These are phyloP conservation scores for Pestalotiopsis fici DNA, from an alignment of 2,329 filamentous ascomycete species.

Conservation along the genomic window DNA sequence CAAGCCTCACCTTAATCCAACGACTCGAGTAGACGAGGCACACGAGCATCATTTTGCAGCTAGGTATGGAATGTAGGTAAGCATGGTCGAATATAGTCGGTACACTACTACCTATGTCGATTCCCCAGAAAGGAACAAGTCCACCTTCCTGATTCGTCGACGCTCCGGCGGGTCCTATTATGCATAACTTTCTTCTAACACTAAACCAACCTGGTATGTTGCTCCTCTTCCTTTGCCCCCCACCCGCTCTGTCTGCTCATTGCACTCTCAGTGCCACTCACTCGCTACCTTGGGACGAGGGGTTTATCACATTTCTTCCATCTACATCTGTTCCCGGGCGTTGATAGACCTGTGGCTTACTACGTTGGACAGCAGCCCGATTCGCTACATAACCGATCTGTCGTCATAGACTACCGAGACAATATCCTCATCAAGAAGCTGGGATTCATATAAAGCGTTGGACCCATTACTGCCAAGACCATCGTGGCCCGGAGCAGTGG, in stretches of 20 bases:
- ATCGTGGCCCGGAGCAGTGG: neutral
- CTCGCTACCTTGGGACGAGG: neutral
- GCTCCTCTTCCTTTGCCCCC: neutral
- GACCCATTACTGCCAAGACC: conserved; percentile 1
- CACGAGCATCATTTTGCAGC: neutral
- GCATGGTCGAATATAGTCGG: too few relatives aligned
- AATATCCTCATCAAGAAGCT: conserved; percentile 4
- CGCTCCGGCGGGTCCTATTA: neutral
- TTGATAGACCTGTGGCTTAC: neutral
- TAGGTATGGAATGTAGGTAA: neutral
- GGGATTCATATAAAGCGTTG: neutral
- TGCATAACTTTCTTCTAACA: neutral
- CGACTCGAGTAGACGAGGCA: neutral
- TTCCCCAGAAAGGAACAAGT: neutral
- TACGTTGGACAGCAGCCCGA: too few relatives aligned
- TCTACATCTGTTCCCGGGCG: neutral
- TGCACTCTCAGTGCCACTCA: neutral
- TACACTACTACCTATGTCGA: neutral
- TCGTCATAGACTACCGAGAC: conserved; percentile 6
- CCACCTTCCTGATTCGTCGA: conserved; percentile 6
- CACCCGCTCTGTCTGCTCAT: neutral
- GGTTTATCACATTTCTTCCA: neutral
- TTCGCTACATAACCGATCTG: neutral
- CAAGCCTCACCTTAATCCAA: conserved; percentile 11
- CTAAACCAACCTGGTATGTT: neutral